phyloP scores from a whole-genome alignment of 768 basidiomycete genomes.

The Sutorius australiensis region DNA sequence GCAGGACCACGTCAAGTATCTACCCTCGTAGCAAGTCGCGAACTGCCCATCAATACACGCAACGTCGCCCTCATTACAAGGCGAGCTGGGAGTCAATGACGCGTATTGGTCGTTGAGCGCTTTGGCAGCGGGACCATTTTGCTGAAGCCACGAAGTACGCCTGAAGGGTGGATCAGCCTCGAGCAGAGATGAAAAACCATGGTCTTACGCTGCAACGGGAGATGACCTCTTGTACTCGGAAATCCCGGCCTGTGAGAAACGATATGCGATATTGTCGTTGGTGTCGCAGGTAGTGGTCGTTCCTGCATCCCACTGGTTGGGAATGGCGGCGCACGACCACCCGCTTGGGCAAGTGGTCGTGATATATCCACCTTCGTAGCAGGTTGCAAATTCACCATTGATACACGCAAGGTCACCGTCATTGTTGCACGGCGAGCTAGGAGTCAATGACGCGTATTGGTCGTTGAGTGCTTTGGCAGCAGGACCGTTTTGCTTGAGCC shows the following conservation, averaged over 20 bases:
- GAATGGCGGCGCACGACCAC: slow-evolving; percentile 24
- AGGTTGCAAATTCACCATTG: slow-evolving; percentile 11
- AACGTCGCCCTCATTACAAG: slow-evolving; percentile 15
- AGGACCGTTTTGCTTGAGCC: slow-evolving; percentile 25
- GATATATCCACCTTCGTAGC: slow-evolving; percentile 13
- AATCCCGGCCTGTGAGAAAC: slow-evolving; percentile 9
- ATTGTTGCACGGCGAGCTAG: slow-evolving; percentile 15
- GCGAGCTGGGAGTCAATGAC: slow-evolving; percentile 11
- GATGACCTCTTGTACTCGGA: slow-evolving; percentile 14
- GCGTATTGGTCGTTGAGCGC: slow-evolving; percentile 23
- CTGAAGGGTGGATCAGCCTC: slow-evolving; percentile 1
- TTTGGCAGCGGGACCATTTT: slow-evolving; percentile 25
- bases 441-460: slow-evolving; percentile 13
- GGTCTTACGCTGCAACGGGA: not conserved
- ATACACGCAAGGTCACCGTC: slow-evolving; percentile 19
- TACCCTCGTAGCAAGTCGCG: slow-evolving; percentile 12
- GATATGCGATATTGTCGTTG: slow-evolving; percentile 7
- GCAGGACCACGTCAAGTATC: slow-evolving; percentile 14
- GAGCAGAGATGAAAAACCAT: not conserved
- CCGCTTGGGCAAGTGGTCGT: slow-evolving; percentile 7
- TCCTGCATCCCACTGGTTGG: slow-evolving; percentile 21
- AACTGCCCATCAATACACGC: slow-evolving; percentile 21
- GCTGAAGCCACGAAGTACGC: slow-evolving; percentile 18
- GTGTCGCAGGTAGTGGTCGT: slow-evolving; percentile 19
- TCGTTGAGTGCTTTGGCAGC: slow-evolving; percentile 24